phyloP scores from a whole-genome alignment of 2,329 filamentous ascomycete species.

The Pseudopithomyces maydicus region DNA sequence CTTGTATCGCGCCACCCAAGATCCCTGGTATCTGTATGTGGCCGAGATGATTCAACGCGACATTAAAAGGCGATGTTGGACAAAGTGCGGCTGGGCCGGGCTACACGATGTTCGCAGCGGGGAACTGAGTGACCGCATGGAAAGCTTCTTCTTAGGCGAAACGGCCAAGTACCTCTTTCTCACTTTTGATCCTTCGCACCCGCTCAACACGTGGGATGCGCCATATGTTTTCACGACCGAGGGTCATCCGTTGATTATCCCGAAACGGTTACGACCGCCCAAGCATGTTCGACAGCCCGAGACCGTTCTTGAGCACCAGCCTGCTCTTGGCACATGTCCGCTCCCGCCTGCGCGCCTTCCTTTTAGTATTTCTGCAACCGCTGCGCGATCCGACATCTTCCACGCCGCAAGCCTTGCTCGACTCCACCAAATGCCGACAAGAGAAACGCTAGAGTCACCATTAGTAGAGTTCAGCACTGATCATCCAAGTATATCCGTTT shows the following conservation, averaged over 20 bases:
- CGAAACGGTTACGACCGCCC: constrained; percentile 48
- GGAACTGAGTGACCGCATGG: constrained; percentile 92
- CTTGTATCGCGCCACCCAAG: constrained; percentile 88
- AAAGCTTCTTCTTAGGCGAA: constrained; percentile 97
- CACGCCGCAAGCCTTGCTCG: constrained; percentile 86
- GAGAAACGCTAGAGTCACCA: constrained; percentile 62
- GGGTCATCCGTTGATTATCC: constrained; percentile 89
- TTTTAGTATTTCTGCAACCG: constrained; percentile 78
- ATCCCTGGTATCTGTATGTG: constrained; percentile 95
- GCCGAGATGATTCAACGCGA: constrained; percentile 94
- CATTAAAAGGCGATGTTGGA: constrained; percentile 86
- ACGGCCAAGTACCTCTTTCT: constrained; percentile 96
- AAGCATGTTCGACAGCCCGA: constrained; percentile 7
- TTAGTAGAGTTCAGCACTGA: constrained; percentile 58
- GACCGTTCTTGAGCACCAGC: constrained; percentile 16
- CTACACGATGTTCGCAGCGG: constrained; percentile 67
- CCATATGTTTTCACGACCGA: constrained; percentile 95
- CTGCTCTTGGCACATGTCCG: constrained; percentile 66
- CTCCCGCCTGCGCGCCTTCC: constrained; percentile 62
- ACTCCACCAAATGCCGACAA: constrained; percentile 72
- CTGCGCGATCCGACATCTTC: constrained; percentile 80
- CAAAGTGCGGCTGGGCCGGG: constrained; percentile 90
- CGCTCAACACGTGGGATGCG: constrained; percentile 83
- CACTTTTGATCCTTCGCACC: constrained; percentile 83
- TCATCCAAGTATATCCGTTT: constrained; percentile 60